Evolutionary conservation across 345 rosid genomes (phyloP).

Genomic region (Melastoma malabathricum): DNA sequence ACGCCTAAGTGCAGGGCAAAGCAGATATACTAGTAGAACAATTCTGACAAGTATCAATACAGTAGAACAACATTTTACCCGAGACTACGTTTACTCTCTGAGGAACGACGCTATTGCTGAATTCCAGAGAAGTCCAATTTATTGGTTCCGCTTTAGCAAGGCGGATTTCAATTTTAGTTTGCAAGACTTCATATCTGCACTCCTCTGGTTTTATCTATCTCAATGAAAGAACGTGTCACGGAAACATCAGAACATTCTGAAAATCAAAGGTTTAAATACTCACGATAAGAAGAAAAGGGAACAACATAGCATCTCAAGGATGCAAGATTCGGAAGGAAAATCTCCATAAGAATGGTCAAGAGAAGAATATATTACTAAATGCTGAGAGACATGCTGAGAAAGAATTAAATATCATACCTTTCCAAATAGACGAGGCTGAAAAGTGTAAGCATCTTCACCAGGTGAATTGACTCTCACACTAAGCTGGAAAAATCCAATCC

Average conservation of each 20-base stretch:
- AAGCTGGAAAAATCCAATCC: conserved; percentile 36
- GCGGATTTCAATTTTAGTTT: conserved; percentile 76
- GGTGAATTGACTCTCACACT: conserved; percentile 59
- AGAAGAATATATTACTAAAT: too few species aligned
- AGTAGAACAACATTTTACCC: conserved; percentile 19
- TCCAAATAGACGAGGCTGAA: conserved; percentile 81
- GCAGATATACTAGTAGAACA: too few species aligned
- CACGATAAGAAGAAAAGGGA: too few species aligned
- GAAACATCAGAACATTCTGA: too few species aligned
- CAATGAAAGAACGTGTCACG: not conserved
- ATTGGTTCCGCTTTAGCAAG: conserved; percentile 67
- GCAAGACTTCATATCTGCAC: conserved; percentile 52
- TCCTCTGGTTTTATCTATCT: conserved; percentile 61
- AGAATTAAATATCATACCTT: conserved; percentile 33
- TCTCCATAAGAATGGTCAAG: too few species aligned
- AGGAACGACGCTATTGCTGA: conserved; percentile 22
- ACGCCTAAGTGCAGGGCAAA: too few species aligned
- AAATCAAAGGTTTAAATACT: too few species aligned
- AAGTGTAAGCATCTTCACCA: conserved; percentile 56
- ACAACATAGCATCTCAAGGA: too few species aligned
- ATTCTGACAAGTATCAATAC: too few species aligned
- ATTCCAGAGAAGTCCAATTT: conserved; percentile 82
- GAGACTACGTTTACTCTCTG: conserved; percentile 23
- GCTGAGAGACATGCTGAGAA: too few species aligned
- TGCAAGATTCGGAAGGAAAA: too few species aligned